Base-by-base conservation (phyloP, 306 rosid genomes). In the Vigna hirtella region DNA sequence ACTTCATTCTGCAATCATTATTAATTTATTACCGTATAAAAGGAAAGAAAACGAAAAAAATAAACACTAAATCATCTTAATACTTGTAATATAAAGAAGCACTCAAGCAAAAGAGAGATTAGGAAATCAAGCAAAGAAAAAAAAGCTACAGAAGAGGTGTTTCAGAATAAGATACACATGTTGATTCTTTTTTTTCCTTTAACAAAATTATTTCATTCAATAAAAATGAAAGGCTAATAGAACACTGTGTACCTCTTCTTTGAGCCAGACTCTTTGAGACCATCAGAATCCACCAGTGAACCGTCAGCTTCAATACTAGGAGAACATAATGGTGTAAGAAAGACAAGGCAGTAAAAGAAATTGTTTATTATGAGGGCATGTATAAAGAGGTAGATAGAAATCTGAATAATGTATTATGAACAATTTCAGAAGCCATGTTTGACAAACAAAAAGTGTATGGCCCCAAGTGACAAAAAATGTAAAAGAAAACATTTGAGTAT, bases 301-400 rank as follows among this genome's bases (percentile, higher is more conserved):
- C 90, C 96, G 82, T 93, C 98, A 76, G 87, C 72, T 77, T 93
- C 99, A 80, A 66, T 87, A 67, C 98, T 93, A 83, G 74, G 71
- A 79, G 76, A 62, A 85, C 61, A 83, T 80, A 77, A 64, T 38
- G 65, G 45, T 42, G 74, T 51, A 77, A 52, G 36, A 11, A 59
- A 80, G 58, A 84, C 83, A 34, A 68, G 32, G 22, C 2, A 53
- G 78, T 48, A 42, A 85, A 77, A 42, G 13, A 67, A 59, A 71
- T 15, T 42, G 18, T 6, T 49, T 49, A 32, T 45, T 12, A 58
- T 6, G 47, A 30, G 17, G 30, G 4, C 15, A 10, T 13, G 26
- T 26, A 4, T 32, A 42, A 53, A 30, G n/a, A 16, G 51, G 50
- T 5, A 71, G n/a, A 66, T 16, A n/a, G 5, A 32, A 9, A 50